These are phyloP conservation scores for Volvox reticuliferus DNA, from an alignment of 139 green algal species.

Conservation along the genomic window DNA sequence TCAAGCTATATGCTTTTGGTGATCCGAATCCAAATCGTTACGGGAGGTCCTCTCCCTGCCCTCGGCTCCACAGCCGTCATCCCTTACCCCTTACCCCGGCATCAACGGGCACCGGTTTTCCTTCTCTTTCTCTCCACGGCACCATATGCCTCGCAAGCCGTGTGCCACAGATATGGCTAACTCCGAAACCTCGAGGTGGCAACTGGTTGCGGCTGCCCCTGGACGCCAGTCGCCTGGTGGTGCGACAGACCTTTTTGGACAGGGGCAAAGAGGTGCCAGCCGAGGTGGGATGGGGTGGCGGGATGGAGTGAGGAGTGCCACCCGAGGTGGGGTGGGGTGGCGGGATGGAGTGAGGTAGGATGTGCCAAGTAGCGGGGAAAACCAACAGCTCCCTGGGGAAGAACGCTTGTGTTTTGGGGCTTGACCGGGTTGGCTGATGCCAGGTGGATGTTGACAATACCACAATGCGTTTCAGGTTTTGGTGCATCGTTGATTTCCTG, in stretches of 20 bases:
- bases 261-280: background rate
- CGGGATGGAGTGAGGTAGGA: background rate
- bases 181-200: background rate
- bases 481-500: too few species aligned
- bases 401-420: too few species aligned
- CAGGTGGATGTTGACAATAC: too few species aligned
- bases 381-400: too few species aligned
- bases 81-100: background rate
- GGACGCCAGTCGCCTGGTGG: constrained; percentile 35
- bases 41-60: background rate
- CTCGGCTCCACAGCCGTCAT: too few species aligned
- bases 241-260: constrained; percentile 52
- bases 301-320: background rate
- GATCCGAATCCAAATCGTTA: too few species aligned
- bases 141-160: too few species aligned
- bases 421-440: too few species aligned
- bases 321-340: background rate
- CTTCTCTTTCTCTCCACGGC: background rate
- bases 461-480: too few species aligned
- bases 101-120: too few species aligned
- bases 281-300: background rate
- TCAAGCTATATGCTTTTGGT: too few species aligned
- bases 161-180: constrained; percentile 48
- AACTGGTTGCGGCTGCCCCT: constrained; percentile 47
- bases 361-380: too few species aligned